Evolutionary conservation across 768 basidiomycete genomes (phyloP).

Genomic region (Fibroporia radiculosa): DNA sequence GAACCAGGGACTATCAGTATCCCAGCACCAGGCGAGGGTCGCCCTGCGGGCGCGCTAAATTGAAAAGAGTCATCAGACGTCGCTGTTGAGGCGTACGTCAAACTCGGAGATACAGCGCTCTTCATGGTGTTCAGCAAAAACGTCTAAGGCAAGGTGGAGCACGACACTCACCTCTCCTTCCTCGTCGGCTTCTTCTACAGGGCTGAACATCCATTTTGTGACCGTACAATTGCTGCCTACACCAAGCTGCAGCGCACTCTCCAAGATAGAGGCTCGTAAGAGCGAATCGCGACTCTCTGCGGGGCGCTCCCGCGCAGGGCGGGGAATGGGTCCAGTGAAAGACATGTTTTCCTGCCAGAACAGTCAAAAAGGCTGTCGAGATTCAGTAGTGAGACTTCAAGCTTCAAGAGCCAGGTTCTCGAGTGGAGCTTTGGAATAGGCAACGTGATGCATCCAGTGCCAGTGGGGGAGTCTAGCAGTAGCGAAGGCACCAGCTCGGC

Average conservation of each 20-base stretch:
- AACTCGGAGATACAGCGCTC: conserved; percentile 23
- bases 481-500: too few species aligned
- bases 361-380: too few species aligned
- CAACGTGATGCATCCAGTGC: too few species aligned
- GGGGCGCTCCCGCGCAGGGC: conserved; percentile 1
- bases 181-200: conserved; percentile 48
- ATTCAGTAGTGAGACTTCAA: too few species aligned
- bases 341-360: background rate
- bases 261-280: conserved; percentile 66
- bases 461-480: too few species aligned
- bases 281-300: conserved; percentile 40
- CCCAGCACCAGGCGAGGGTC: conserved; percentile 17
- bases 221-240: conserved; percentile 51
- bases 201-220: conserved; percentile 67
- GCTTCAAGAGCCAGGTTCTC: too few species aligned
- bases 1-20: conserved; percentile 7
- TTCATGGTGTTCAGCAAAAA: conserved; percentile 1
- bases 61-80: conserved; percentile 36
- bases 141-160: background rate
- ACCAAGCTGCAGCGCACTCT: conserved; percentile 64
- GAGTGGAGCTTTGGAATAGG: too few species aligned
- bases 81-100: conserved; percentile 34
- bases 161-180: conserved; percentile 34
- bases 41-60: conserved; percentile 15
- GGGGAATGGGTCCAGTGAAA: background rate